Base-by-base conservation (phyloP, 257 asterid genomes). In the Plantago ovata region DNA sequence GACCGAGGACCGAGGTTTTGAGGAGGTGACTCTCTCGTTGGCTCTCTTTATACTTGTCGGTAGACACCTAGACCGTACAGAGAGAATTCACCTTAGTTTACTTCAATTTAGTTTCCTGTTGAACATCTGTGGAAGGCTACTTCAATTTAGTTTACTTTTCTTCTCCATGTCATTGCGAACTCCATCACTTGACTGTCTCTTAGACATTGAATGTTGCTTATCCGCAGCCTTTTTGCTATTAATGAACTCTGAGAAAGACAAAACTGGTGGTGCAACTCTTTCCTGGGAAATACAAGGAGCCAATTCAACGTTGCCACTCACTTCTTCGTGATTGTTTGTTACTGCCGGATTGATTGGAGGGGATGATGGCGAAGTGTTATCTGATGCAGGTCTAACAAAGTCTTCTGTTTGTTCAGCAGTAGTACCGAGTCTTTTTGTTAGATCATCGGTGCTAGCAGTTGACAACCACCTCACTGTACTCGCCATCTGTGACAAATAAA, bases 401-500 rank as follows among this genome's bases (percentile, higher is more conserved):
- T 70, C 79, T 7, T 66, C 8, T 41, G 62, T 45, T 32, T 65
- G 62, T 52, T 58, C 43, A 46, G 54, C 41, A 8, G 55, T 16
- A 51, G 45, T 62, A 28, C 81, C 72, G 38, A 91, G 77, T 72
- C 80, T 71, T 33, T 48, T 54, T n/a, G 72, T 55, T 48, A 87
- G 67, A 51, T 91, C 93, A 14, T 43, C 75, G 3, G 77, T 66
- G 57, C 64, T 78, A 13, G 87, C 94, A 9, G 88, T 73, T 28
- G 95, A 80, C 67, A 92, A 69, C 98, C 96, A 88, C 73, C 98
- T 77, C 51, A 75, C 74, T 2, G 73, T 79, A 61, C 95, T 85
- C 28, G 85, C 93, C 76, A 88, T 65, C 81, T 83, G 90, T 14
- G 98, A 92, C 67, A 84, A 74, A 74, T 92, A 92, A 70, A 83